These are phyloP conservation scores for Ganoderma leucocontextum DNA, from an alignment of 1,284 basidiomycete species.

Conservation along the genomic window DNA sequence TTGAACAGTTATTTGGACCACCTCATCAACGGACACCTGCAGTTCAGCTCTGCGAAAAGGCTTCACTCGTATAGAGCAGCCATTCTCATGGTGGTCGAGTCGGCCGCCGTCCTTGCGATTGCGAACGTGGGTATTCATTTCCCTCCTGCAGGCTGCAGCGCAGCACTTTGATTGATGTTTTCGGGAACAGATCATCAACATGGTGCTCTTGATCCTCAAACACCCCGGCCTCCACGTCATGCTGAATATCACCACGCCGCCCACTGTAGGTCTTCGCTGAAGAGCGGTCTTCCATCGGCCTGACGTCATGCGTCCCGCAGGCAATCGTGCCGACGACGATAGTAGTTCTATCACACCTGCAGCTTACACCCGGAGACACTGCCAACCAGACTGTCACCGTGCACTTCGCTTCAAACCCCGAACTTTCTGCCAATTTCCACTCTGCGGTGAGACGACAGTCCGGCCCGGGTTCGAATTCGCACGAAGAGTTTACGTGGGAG, in stretches of 20 bases:
- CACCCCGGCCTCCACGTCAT: conserved; percentile 24
- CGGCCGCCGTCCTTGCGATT: conserved; percentile 20
- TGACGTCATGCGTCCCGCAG: conserved; percentile 3
- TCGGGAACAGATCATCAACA: conserved; percentile 11
- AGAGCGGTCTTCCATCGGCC: neutral
- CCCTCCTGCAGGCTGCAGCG: neutral
- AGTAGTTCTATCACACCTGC: conserved; percentile 23
- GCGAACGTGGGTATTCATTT: conserved; percentile 15
- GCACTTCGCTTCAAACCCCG: conserved; percentile 17
- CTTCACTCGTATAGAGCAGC: conserved; percentile 12
- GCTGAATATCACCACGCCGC: conserved; percentile 18
- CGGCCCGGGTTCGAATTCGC: neutral
- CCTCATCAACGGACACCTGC: conserved; percentile 19
- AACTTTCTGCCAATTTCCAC: conserved; percentile 1
- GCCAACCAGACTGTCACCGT: conserved; percentile 15
- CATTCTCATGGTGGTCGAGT: conserved; percentile 23
- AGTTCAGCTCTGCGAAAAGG: conserved; percentile 9
- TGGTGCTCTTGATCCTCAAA: conserved; percentile 13
- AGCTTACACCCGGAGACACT: conserved; percentile 16
- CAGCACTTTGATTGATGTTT: neutral
- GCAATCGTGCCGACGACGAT: conserved; percentile 23
- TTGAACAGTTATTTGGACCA: conserved; percentile 19
- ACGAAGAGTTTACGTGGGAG: neutral
- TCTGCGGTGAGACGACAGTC: neutral
- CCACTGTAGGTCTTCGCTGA: conserved; percentile 6